These are phyloP conservation scores for Hyaloscypha finlandica DNA, from an alignment of 495 filamentous ascomycete genomes.

Conservation along the genomic window DNA sequence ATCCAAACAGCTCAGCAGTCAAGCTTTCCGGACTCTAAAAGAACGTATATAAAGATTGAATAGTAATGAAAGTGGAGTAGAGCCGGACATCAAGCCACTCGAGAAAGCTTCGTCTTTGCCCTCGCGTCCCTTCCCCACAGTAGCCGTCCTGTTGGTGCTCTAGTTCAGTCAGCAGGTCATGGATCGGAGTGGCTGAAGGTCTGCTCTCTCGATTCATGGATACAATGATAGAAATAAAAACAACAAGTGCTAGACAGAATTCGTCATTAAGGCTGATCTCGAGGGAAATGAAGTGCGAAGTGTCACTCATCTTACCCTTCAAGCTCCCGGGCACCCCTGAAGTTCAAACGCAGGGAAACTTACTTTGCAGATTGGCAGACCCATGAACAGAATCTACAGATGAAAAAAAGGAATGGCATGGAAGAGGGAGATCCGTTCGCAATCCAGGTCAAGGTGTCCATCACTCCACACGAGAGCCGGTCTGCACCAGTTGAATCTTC, in stretches of 20 bases:
- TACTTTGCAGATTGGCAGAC: background rate
- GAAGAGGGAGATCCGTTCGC: background rate
- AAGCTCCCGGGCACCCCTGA: background rate
- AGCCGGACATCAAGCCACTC: background rate
- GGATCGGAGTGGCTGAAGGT: background rate
- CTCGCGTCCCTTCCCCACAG: constrained; percentile 8
- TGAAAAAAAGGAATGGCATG: background rate
- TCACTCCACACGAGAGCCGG: background rate
- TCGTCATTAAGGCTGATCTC: background rate
- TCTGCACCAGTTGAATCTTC: background rate
- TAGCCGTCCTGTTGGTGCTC: background rate
- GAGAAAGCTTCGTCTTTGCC: constrained; percentile 7
- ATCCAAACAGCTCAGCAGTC: background rate
- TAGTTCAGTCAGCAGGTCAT: constrained; percentile 4
- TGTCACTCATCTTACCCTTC: background rate
- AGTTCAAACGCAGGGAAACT: background rate
- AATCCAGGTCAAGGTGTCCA: background rate
- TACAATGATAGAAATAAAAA: background rate
- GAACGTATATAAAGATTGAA: constrained; percentile 3
- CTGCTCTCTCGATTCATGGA: background rate
- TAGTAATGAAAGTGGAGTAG: background rate
- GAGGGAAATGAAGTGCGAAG: background rate
- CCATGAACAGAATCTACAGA: background rate
- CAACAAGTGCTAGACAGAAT: background rate
- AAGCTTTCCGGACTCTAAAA: background rate